Conservation (phyloP, 2,329 filamentous ascomycete species). For the Phialophora chinensis region DNA sequence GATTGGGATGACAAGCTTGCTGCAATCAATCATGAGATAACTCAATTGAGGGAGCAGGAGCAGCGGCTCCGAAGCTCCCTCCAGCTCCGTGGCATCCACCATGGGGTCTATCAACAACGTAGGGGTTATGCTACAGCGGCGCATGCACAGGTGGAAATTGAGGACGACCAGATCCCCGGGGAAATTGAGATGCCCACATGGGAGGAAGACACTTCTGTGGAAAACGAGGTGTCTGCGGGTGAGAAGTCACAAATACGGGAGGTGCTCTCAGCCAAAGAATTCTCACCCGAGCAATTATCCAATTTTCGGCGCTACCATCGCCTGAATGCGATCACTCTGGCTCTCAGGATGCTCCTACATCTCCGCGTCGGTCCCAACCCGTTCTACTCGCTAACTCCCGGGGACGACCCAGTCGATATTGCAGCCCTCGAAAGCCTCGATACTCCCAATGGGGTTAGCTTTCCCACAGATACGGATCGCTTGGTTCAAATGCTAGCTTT, state of each 20-base stretch:
- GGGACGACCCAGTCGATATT: slow-evolving; percentile 21
- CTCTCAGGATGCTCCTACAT: slow-evolving; percentile 34
- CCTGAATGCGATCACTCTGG: slow-evolving; percentile 33
- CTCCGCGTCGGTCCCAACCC: slow-evolving; percentile 30
- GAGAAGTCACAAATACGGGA: slow-evolving; percentile 3
- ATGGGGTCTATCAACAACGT: slow-evolving; percentile 28
- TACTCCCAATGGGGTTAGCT: background rate
- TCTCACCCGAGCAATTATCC: slow-evolving; percentile 27
- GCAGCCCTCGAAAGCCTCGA: slow-evolving; percentile 10
- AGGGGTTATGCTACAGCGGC: slow-evolving; percentile 31
- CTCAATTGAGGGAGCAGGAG: slow-evolving; percentile 33
- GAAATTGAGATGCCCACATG: slow-evolving; percentile 26
- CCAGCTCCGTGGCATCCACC: slow-evolving; percentile 24
- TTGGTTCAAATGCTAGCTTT: slow-evolving; percentile 26
- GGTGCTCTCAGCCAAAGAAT: slow-evolving; percentile 18
- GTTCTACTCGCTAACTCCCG: slow-evolving; percentile 24
- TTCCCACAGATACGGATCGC: slow-evolving; percentile 23
- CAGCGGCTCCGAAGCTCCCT: slow-evolving; percentile 27
- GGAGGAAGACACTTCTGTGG: slow-evolving; percentile 2
- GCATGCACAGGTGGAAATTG: slow-evolving; percentile 5
- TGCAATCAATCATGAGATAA: slow-evolving; percentile 33
- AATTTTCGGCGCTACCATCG: slow-evolving; percentile 29
- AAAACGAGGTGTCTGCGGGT: background rate
- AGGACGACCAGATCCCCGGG: slow-evolving; percentile 11
- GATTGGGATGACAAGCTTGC: slow-evolving; percentile 39